These are phyloP conservation scores for Pythium angustatum DNA, from an alignment of 352 stramenopile species.

Conservation along the genomic window DNA sequence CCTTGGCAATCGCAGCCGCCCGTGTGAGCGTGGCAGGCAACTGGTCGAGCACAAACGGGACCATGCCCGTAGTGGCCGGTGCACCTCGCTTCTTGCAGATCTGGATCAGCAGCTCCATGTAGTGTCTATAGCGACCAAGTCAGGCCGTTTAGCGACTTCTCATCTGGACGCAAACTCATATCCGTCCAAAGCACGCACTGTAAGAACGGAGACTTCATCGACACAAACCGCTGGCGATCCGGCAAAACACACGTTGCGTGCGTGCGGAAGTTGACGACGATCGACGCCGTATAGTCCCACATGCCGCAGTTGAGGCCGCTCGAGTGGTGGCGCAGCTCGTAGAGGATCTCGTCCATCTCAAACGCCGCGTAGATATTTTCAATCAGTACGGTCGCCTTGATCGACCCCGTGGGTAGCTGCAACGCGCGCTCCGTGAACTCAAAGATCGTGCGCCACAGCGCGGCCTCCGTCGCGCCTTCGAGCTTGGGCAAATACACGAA, in stretches of 20 bases:
- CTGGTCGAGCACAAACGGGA: constrained; percentile 93
- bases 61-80: constrained; percentile 96
- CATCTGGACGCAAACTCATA: not conserved
- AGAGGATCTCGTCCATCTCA: constrained; percentile 97
- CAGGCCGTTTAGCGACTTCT: too few species aligned
- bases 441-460: constrained; percentile 96
- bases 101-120: constrained; percentile 93
- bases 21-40: constrained; percentile 69
- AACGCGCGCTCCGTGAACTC: constrained; percentile 88
- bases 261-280: constrained; percentile 93
- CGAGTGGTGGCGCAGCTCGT: constrained; percentile 94
- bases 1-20: constrained; percentile 71
- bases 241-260: constrained; percentile 85
- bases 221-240: constrained; percentile 85
- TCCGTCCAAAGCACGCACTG: constrained; percentile 25
- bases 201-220: constrained; percentile 67
- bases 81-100: constrained; percentile 93
- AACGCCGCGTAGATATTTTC: constrained; percentile 97
- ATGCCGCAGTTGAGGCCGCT: constrained; percentile 96
- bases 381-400: constrained; percentile 93
- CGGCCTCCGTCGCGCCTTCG: constrained; percentile 92
- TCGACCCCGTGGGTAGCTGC: constrained; percentile 70
- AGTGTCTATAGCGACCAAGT: too few species aligned
- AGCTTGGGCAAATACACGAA: constrained; percentile 96
- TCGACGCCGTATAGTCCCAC: constrained; percentile 97